phyloP scores from a whole-genome alignment of 768 basidiomycete species.

The Boletales sp. region DNA sequence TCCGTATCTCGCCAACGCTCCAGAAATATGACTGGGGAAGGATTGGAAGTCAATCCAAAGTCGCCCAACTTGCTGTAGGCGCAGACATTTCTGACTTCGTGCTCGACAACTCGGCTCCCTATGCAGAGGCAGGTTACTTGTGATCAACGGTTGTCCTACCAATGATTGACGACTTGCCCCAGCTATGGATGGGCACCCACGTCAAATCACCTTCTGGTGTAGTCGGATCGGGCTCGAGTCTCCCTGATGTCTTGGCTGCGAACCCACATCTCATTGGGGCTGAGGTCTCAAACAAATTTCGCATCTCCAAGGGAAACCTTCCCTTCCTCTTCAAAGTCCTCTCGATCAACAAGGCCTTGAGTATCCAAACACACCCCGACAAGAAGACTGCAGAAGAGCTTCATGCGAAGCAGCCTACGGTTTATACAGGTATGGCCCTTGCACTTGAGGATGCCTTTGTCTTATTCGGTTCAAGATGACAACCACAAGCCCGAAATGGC shows the following conservation, averaged over 20 bases:
- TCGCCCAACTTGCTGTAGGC: conserved; percentile 76
- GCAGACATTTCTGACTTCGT: conserved; percentile 60
- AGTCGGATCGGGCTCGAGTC: conserved; percentile 43
- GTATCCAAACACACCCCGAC: conserved; percentile 91
- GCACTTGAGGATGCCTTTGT: neutral
- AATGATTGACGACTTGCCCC: conserved; percentile 9
- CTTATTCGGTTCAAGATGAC: conserved; percentile 52
- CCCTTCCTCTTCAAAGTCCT: conserved; percentile 94
- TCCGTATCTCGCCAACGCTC: conserved; percentile 78
- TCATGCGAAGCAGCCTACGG: conserved; percentile 63
- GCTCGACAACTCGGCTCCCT: conserved; percentile 70
- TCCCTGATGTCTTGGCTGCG: conserved; percentile 58
- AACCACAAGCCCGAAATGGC: conserved; percentile 99
- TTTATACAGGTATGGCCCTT: conserved; percentile 78
- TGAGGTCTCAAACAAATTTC: conserved; percentile 51
- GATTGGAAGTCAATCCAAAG: conserved; percentile 72
- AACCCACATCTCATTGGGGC: conserved; percentile 70
- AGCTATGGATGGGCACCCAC: conserved; percentile 99
- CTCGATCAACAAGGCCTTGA: conserved; percentile 83
- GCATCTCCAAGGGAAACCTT: conserved; percentile 60
- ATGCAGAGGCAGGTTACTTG: conserved; percentile 76
- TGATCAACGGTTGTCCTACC: neutral
- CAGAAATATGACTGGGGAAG: conserved; percentile 98
- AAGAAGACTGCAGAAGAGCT: conserved; percentile 74
- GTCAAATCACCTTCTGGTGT: conserved; percentile 63